Base-by-base conservation (phyloP, 305 asterid genomes). In the Stenogyne calaminthoides region DNA sequence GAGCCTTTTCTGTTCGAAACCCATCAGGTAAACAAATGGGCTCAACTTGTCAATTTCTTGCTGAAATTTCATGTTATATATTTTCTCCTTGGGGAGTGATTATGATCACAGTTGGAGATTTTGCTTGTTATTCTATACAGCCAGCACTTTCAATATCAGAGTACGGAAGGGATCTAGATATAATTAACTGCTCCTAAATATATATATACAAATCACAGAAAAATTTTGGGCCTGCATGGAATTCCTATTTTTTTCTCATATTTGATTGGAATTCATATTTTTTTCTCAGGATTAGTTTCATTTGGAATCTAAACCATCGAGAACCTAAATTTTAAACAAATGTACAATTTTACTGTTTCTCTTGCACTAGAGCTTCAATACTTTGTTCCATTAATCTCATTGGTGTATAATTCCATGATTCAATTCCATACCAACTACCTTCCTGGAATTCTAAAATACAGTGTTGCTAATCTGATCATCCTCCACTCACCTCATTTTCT, bases 51-150 rank as follows among this genome's bases (percentile, higher is more conserved):
- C 55, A 62, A 18, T 7, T 37, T 58, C 20, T 70, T 42, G 29
- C 47, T 58, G 59, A 58, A 57, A 70, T 20, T 69, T 42, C 46
- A 56, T 74, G 51, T 9, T 22, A 9, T 14, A 36, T 54, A 47
- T 52, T 34, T 52, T 63, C 32, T 62, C 70, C 62, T 61, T 47
- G 22, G n/a, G 3, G 3, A 19, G n/a, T 25, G 29, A 44, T 46
- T 42, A 25, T 60, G 19, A 34, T 72, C 37, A 22, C 15, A 27
- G 15, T 27, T 65, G 49, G 32, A 39, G 36, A 27, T 54, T 51
- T 73, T 73, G 66, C 77, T 37, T 39, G 60, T 47, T 25, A 65
- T 46, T 14, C 52, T 14, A 65, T 37, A 46, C 57, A 65, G 56
- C 58, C 22, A 27, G 20, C 39, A 20, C 58, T 65, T 25, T 22